A percentile compares a stretch with the other conserved stretches of the same genome.
These are phyloP conservation scores for Fremontodendron californicum DNA, from an alignment of 345 rosid species.

Conservation along the genomic window DNA sequence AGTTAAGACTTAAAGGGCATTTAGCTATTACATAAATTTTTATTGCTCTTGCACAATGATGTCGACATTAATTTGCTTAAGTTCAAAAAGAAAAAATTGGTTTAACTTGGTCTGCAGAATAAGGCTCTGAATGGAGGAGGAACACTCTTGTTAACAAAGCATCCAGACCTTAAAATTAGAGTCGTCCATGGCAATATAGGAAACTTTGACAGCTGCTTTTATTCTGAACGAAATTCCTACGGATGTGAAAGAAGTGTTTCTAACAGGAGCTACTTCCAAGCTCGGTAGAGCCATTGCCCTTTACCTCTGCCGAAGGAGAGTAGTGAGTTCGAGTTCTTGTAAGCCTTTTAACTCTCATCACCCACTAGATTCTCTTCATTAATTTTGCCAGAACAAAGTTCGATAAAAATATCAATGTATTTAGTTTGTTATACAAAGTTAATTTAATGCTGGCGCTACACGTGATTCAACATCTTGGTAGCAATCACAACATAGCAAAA, in stretches of 20 bases:
- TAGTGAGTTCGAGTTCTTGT: slow-evolving; percentile 86
- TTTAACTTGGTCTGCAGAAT: slow-evolving; percentile 42
- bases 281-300: slow-evolving; percentile 96
- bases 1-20: neutral
- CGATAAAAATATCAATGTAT: too few relatives aligned
- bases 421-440: too few relatives aligned
- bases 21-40: neutral
- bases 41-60: neutral
- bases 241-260: slow-evolving; percentile 76
- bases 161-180: slow-evolving; percentile 63
- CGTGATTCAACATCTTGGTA: neutral
- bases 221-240: slow-evolving; percentile 68
- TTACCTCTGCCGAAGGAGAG: slow-evolving; percentile 73
- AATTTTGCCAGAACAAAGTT: neutral
- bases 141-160: slow-evolving; percentile 76
- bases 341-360: slow-evolving; percentile 19
- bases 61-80: neutral
- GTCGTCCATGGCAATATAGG: slow-evolving; percentile 97
- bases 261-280: slow-evolving; percentile 96
- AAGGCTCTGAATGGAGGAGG: slow-evolving; percentile 96
- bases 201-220: slow-evolving; percentile 90
- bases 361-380: neutral
- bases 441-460: too few relatives aligned
- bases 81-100: neutral
- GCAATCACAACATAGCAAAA: too few relatives aligned